A percentile compares a stretch with the other conserved stretches of the same genome.
Conservation (phyloP, 192 early-diverging fungal genomes). For the Rhizophlyctis rosea region DNA sequence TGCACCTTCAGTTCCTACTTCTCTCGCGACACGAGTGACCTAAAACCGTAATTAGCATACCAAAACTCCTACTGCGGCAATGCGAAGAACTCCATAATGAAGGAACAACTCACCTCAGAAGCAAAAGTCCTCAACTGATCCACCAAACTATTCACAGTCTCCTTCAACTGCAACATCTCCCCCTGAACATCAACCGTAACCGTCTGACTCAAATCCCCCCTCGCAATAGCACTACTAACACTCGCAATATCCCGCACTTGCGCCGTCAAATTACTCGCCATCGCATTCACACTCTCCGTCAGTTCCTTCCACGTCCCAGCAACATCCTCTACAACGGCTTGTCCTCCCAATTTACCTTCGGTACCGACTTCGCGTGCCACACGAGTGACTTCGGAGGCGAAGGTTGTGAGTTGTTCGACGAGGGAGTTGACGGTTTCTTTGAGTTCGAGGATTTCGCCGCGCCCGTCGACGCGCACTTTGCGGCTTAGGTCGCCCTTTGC, state of each 20-base stretch:
- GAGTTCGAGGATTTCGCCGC: slow-evolving; percentile 63
- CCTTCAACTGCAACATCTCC: slow-evolving; percentile 66
- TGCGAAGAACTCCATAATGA: too few species aligned
- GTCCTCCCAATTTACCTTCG: slow-evolving; percentile 41
- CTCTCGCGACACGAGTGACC: slow-evolving; percentile 51
- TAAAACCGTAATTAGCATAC: too few species aligned
- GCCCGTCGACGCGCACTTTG: slow-evolving; percentile 52
- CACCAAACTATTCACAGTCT: slow-evolving; percentile 67
- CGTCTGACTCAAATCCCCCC: slow-evolving; percentile 61
- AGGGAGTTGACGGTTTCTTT: slow-evolving; percentile 66
- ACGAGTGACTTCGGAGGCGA: slow-evolving; percentile 61
- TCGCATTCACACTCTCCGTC: slow-evolving; percentile 65
- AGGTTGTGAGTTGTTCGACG: slow-evolving; percentile 60
- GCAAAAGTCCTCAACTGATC: slow-evolving; percentile 64
- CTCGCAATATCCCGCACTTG: slow-evolving; percentile 64
- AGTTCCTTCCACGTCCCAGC: slow-evolving; percentile 50
- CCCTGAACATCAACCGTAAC: slow-evolving; percentile 61
- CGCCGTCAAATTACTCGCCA: slow-evolving; percentile 61
- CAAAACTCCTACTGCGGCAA: too few species aligned
- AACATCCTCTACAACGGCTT: slow-evolving; percentile 47
- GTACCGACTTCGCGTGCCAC: slow-evolving; percentile 53
- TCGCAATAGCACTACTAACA: slow-evolving; percentile 61
- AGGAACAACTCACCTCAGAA: too few species aligned
- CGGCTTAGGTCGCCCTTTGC: slow-evolving; percentile 63
- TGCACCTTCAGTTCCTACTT: slow-evolving; percentile 56